These are phyloP conservation scores for Leccinum disarticulatum DNA, from an alignment of 768 basidiomycete genomes.

Conservation along the genomic window DNA sequence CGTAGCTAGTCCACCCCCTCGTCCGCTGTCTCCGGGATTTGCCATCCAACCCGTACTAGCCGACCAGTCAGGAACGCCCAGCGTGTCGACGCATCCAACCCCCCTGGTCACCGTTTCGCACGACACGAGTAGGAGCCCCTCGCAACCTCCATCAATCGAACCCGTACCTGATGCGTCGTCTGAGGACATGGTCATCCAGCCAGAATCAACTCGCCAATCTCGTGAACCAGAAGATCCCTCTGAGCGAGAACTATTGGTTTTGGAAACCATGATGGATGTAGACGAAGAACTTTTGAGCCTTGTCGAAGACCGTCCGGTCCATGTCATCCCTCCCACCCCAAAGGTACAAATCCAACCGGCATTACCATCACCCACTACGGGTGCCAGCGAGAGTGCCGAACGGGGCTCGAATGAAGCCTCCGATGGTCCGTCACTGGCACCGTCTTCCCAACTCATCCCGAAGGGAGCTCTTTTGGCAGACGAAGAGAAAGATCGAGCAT, in stretches of 20 bases:
- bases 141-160: conserved; percentile 12
- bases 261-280: conserved; percentile 43
- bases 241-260: conserved; percentile 4
- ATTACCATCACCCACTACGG: background rate
- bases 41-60: background rate
- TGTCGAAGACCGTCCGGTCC: conserved; percentile 49
- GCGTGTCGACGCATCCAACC: background rate
- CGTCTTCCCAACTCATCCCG: conserved; percentile 7
- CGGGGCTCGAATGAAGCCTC: conserved; percentile 1
- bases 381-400: background rate
- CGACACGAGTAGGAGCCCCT: conserved; percentile 11
- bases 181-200: background rate
- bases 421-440: conserved; percentile 2
- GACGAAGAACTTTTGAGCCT: conserved; percentile 68
- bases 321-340: background rate
- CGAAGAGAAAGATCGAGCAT: conserved; percentile 43
- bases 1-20: background rate
- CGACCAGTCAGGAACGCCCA: background rate
- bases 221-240: conserved; percentile 4
- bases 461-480: conserved; percentile 16
- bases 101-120: conserved; percentile 4
- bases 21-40: conserved; percentile 7
- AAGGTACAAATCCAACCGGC: conserved; percentile 4
- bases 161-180: background rate
- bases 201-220: conserved; percentile 11